A percentile compares a stretch with the other conserved stretches of the same genome.
These are phyloP conservation scores for Flagelloscypha sp. DNA, from an alignment of 768 basidiomycete species.

Conservation along the genomic window DNA sequence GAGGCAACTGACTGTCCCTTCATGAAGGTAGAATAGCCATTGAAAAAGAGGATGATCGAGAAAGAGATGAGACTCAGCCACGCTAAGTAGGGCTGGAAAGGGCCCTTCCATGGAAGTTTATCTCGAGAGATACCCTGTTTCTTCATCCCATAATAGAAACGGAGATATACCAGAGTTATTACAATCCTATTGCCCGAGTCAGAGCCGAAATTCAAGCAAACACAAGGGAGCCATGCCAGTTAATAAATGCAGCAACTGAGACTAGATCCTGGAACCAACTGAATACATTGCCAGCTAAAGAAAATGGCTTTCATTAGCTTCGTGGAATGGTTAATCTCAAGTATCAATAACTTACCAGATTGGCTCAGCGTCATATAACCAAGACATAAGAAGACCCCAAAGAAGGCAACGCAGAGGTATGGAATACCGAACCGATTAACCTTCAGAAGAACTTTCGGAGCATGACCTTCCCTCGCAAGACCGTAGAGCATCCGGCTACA, in stretches of 20 bases:
- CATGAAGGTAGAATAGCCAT: conserved; percentile 23
- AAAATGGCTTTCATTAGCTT: too few species aligned
- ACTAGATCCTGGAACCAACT: conserved; percentile 6
- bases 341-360: too few species aligned
- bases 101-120: conserved; percentile 29
- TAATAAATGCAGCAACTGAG: conserved; percentile 2
- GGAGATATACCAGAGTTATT: conserved; percentile 22
- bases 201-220: too few species aligned
- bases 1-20: conserved; percentile 54
- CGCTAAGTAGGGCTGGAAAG: conserved; percentile 40
- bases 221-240: conserved; percentile 1
- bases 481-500: conserved; percentile 46
- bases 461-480: conserved; percentile 44
- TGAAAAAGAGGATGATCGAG: conserved; percentile 27
- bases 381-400: conserved; percentile 18
- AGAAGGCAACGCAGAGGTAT: conserved; percentile 24
- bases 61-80: conserved; percentile 28
- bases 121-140: conserved; percentile 23
- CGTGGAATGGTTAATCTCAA: too few species aligned
- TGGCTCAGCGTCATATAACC: conserved; percentile 4
- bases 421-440: conserved; percentile 44
- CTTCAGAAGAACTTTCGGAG: conserved; percentile 32
- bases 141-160: conserved; percentile 21
- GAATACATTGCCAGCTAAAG: conserved; percentile 5
- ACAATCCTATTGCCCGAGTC: too few species aligned